These are phyloP conservation scores for Gymnopilus dilepis DNA, from an alignment of 768 basidiomycete species.

Conservation along the genomic window DNA sequence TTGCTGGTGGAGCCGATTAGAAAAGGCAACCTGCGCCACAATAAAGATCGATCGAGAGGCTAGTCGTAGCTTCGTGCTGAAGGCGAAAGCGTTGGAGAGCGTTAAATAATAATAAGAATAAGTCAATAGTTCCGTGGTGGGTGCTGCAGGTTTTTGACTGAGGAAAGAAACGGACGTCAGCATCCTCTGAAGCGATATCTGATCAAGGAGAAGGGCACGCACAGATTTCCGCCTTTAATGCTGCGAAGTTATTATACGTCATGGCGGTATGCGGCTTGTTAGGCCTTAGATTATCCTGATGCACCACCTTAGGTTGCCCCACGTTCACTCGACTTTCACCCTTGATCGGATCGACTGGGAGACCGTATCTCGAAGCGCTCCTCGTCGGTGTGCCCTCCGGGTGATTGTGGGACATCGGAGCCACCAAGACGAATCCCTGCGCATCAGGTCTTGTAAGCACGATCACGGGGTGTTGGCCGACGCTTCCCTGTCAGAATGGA, in stretches of 20 bases:
- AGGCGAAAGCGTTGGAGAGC: conserved; percentile 3
- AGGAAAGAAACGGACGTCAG: not conserved
- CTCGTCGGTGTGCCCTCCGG: conserved; percentile 30
- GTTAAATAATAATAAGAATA: conserved; percentile 11
- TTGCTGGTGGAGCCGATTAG: conserved; percentile 1
- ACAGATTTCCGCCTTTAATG: conserved; percentile 30
- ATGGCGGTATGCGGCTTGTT: conserved; percentile 29
- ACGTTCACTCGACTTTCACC: conserved; percentile 32
- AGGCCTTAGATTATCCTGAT: conserved; percentile 26
- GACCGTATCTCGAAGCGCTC: conserved; percentile 30
- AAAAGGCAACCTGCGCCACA: conserved; percentile 21
- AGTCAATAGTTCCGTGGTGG: conserved; percentile 10
- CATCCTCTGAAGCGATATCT: not conserved
- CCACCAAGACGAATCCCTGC: conserved; percentile 28
- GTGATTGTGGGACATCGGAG: conserved; percentile 32
- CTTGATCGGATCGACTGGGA: conserved; percentile 32
- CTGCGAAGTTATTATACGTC: conserved; percentile 25
- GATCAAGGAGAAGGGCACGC: conserved; percentile 1
- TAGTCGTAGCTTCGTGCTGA: not conserved
- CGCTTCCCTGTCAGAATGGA: conserved; percentile 24
- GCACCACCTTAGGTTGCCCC: conserved; percentile 28
- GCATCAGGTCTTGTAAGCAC: conserved; percentile 26
- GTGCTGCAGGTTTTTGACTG: conserved; percentile 17
- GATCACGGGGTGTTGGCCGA: conserved; percentile 32
- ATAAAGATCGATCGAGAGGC: conserved; percentile 7